Percentiles rank a stretch among this genome's conserved stretches.
Evolutionary conservation across 2,329 filamentous ascomycete genomes (phyloP).

Genomic region (Mycosphaerella sp.): DNA sequence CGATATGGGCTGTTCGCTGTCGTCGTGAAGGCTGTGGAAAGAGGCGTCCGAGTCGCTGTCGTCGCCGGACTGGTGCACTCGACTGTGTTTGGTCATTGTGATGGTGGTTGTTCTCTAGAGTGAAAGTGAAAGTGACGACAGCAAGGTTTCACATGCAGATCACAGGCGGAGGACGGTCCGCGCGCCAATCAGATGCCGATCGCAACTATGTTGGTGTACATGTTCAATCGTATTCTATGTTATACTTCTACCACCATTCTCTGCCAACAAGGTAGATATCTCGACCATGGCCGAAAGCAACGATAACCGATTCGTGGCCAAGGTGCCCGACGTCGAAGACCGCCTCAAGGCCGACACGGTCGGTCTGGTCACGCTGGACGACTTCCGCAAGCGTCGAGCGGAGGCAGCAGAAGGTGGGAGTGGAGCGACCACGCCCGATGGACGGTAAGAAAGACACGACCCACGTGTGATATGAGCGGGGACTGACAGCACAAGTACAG

Average conservation of each 20-base stretch:
- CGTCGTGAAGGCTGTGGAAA: slow-evolving; percentile 30
- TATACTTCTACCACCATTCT: too few relatives aligned
- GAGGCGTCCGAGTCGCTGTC: slow-evolving; percentile 28
- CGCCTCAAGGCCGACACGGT: slow-evolving; percentile 80
- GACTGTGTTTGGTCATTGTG: slow-evolving; percentile 6
- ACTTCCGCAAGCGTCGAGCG: slow-evolving; percentile 92
- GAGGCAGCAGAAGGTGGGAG: slow-evolving; percentile 66
- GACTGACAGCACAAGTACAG: slow-evolving; percentile 55
- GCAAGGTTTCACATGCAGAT: too few relatives aligned
- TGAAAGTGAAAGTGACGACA: slow-evolving; percentile 6
- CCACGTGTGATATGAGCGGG: slow-evolving; percentile 5
- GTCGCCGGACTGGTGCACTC: slow-evolving; percentile 6
- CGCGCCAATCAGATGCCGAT: too few relatives aligned
- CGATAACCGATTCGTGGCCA: slow-evolving; percentile 59
- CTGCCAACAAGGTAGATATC: not conserved
- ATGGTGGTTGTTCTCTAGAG: slow-evolving; percentile 1
- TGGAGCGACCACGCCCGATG: slow-evolving; percentile 49
- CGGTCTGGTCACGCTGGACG: slow-evolving; percentile 82
- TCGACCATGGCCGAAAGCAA: slow-evolving; percentile 19
- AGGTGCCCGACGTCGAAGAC: slow-evolving; percentile 71
- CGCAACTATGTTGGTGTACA: too few relatives aligned
- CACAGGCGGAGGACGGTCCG: too few relatives aligned
- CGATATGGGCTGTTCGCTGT: slow-evolving; percentile 14
- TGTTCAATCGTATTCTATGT: too few relatives aligned
- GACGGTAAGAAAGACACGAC: slow-evolving; percentile 48